A percentile compares a stretch with the other conserved stretches of the same genome.
phyloP scores from a whole-genome alignment of 176 grass and related monocot species.

The Eremochloa ophiuroides region DNA sequence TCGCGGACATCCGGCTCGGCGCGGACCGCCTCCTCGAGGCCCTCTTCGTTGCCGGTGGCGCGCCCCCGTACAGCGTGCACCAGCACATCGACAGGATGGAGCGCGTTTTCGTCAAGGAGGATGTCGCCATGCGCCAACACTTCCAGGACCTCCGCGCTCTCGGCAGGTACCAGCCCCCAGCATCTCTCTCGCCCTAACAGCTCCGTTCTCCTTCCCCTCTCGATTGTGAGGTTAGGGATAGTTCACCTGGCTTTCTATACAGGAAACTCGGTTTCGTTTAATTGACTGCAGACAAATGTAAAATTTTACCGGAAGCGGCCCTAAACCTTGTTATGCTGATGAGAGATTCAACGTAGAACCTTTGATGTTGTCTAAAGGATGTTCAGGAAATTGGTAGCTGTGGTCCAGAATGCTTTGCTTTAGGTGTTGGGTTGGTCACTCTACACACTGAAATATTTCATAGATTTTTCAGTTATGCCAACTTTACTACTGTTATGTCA shows the following conservation, averaged over 20 bases:
- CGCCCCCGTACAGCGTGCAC: slow-evolving; percentile 23
- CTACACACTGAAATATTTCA: not conserved
- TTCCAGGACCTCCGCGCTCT: slow-evolving; percentile 83
- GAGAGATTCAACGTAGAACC: not conserved
- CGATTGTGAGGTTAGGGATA: not conserved
- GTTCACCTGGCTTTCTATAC: not conserved
- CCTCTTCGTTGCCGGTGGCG: slow-evolving; percentile 52
- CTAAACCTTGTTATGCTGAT: not conserved
- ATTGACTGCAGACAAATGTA: not conserved
- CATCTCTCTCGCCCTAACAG: not conserved
- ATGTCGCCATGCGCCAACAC: slow-evolving; percentile 72
- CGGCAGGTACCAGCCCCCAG: slow-evolving; percentile 38
- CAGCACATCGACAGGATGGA: slow-evolving; percentile 40
- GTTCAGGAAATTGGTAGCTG: not conserved
- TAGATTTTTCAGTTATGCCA: not conserved
- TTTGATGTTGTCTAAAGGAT: not conserved
- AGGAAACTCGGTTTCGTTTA: not conserved
- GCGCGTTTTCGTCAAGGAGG: slow-evolving; percentile 46
- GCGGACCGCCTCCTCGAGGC: slow-evolving; percentile 91
- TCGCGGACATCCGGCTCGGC: slow-evolving; percentile 83
- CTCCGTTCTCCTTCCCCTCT: not conserved
- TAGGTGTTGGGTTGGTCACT: not conserved
- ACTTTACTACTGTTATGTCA: not conserved
- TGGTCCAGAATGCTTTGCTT: not conserved
- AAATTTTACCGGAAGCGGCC: not conserved